Base-by-base conservation (phyloP, 352 stramenopile species). In the Globisporangium acanthophoron region DNA sequence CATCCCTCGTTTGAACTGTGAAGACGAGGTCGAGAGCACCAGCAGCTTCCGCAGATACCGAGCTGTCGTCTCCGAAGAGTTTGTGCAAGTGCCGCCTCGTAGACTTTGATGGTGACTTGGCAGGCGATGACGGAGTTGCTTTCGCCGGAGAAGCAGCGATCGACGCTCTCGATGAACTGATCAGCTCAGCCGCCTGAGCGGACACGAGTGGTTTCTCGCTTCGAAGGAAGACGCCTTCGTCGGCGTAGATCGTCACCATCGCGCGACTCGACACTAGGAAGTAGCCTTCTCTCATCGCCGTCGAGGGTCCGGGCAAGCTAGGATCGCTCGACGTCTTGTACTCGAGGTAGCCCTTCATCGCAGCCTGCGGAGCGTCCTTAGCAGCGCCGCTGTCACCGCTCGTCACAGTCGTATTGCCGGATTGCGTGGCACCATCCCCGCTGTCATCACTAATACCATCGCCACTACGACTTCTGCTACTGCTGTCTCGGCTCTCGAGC, bases 141-240 rank as follows among this genome's bases (percentile, higher is more conserved):
- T 40, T 40, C 35, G 35, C 31, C 16, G 52, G 11, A 13, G 29
- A n/a, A 2, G 51, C 20, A 15, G 8, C 15, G 39, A 37, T 4
- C 41, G 20, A 0, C 35, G 33, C 5, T 21, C 13, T 1, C 3
- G n/a, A 45, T n/a, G 48, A 21, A 3, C 50, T 18, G 13, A 71
- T 41, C 7, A 90, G 52, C 7, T 87, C 75, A 0, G 74, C 20
- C 1, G 65, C 70, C 20, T 74, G 73, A 2, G 61, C 66, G 18
- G 65, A 37, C n/a, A 80, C 62, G 2, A 57, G 24, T 0, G 71
- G 59, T 0, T 20, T 1, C 13, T 74, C 57, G 29, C 53, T 57
- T 16, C 54, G 59, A 43, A 79, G 71, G 37, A 72, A 84, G 2
- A 71, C 58, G n/a, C 48, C 72, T 56, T 87, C 77, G n/a, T 82